Evolutionary conservation across 2,329 filamentous ascomycete species (phyloP), one percentile per base, ranked within the genome.

Genomic region (Elsinoe australis): DNA sequence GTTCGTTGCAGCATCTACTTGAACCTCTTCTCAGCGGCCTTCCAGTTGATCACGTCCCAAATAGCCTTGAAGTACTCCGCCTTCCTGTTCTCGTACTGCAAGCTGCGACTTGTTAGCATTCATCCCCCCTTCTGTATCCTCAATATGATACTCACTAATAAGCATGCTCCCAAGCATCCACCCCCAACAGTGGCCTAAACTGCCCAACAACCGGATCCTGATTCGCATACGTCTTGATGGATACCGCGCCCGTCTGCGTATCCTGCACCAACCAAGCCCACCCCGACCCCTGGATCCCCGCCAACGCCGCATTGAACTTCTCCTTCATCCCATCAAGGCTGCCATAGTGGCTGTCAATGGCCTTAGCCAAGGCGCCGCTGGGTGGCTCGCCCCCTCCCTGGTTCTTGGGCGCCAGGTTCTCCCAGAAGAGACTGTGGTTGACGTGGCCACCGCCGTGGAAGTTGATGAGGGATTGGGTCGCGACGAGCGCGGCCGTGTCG

Each of bases 31-130:
- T 85, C 82, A 35, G 87, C 89, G 24, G 84, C 79, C 78, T 88
- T 87, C 89, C 89, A 95, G 80, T 95, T 95, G 67, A 95, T 74
- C 42, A 95, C 88, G 58, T 94, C 86, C 89, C 89, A 95, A 65
- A 95, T 84, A 51, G 87, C 87, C 60, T 78, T 78, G 70, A 95
- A 95, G 76, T 95, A 95, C 73, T 95, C 88, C 50, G 84, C 88
- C 80, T 95, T 95, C 69, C 87, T 83, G 76, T 95, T 95, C 79
- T 95, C 79, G 72, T 95, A 95, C 73, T 95, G 87, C 53, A 95
- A 76, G 71, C 76, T 79, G 54, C 26, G 29, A 29, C 4, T 36
- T 45, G 41, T 45, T 28, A 45, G 41, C 24, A 47, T 12, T 12
- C n/a, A 10, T 5, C 19, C 12, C 21, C 21, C 29, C 4, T 12